These are phyloP conservation scores for Cutaneotrichosporon cavernicola DNA, from an alignment of 1,284 basidiomycete genomes.

Conservation along the genomic window DNA sequence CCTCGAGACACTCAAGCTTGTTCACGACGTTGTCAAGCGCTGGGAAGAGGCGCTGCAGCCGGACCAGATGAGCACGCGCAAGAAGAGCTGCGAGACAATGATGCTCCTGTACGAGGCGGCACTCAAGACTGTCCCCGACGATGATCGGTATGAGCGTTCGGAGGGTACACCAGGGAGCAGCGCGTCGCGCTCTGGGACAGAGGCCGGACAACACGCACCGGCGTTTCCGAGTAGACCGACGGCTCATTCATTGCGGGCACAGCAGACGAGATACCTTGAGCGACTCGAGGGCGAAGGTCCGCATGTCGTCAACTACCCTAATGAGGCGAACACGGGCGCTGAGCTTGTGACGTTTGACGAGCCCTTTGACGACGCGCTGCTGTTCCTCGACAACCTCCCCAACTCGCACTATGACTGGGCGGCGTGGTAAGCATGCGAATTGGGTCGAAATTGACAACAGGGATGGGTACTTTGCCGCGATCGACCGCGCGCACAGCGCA, in stretches of 20 bases:
- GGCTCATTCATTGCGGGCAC: neutral
- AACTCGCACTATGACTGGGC: conserved; percentile 83
- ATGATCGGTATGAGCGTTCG: conserved; percentile 38
- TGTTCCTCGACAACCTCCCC: conserved; percentile 74
- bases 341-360: conserved; percentile 18
- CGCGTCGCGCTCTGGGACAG: conserved; percentile 19
- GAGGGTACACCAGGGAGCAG: conserved; percentile 45
- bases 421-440: conserved; percentile 29
- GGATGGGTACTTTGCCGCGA: conserved; percentile 28
- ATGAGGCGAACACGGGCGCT: conserved; percentile 12
- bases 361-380: conserved; percentile 58
- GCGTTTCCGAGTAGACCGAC: conserved; percentile 7
- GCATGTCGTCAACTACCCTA: conserved; percentile 16
- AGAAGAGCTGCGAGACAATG: conserved; percentile 79
- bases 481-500: conserved; percentile 20
- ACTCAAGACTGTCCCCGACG: conserved; percentile 60
- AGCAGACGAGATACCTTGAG: conserved; percentile 13
- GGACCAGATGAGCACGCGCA: conserved; percentile 86
- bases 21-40: conserved; percentile 74
- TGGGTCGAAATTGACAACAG: conserved; percentile 9
- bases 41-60: conserved; percentile 67
- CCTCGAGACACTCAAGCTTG: conserved; percentile 68
- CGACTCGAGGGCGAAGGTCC: conserved; percentile 18
- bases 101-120: conserved; percentile 87
- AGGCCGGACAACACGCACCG: conserved; percentile 32